Base-by-base conservation (phyloP, 176 grass and related monocot genomes). In the Dendrocalamus sinicus region DNA sequence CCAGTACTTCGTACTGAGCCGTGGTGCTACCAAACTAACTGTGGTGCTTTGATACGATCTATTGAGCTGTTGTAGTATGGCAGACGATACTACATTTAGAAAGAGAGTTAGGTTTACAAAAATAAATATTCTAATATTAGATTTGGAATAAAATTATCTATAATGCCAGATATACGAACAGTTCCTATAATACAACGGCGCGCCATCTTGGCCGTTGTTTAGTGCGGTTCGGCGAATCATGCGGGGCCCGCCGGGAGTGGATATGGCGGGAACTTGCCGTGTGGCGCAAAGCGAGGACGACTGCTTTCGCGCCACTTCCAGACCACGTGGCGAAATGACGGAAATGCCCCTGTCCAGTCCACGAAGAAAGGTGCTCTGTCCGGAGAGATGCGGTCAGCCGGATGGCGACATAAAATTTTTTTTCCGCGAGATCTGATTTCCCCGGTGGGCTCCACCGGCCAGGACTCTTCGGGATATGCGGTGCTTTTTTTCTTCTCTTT, bases 261-360 rank as follows among this genome's bases (percentile, higher is more conserved):
- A 73, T 74, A 67, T 83, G 81, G 87, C 87, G 82, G 76, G 87
- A 89, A 89, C 28, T 17, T 28, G 67, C 19, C 59, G 87, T 47
- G 41, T 85, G 60, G 35, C 20, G 69, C 41, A 12, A 44, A 30
- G 54, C 69, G 26, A 68, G 16, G 2, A 70, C 44, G 54, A 24
- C 66, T 10, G 0, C 35, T 71, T 90, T 90, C 78, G 78, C 88
- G 88, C 88, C 83, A 76, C 55, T 68, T 85, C 78, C 12, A 20
- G 64, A 15, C 72, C 46, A 9, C 24, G 45, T n/a, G 2, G 12
- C 19, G 4, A 47, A 78, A 71, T 82, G 88, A 66, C 84, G 12
- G 0, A 9, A 65, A 4, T 9, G 71, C 15, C 78, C 88, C 63
- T 39, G 59, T 4, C 67, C 14, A 2, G 10, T 24, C 16, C 23